phyloP scores from a whole-genome alignment of 495 filamentous ascomycete genomes.

The Penicillium flavigenum region DNA sequence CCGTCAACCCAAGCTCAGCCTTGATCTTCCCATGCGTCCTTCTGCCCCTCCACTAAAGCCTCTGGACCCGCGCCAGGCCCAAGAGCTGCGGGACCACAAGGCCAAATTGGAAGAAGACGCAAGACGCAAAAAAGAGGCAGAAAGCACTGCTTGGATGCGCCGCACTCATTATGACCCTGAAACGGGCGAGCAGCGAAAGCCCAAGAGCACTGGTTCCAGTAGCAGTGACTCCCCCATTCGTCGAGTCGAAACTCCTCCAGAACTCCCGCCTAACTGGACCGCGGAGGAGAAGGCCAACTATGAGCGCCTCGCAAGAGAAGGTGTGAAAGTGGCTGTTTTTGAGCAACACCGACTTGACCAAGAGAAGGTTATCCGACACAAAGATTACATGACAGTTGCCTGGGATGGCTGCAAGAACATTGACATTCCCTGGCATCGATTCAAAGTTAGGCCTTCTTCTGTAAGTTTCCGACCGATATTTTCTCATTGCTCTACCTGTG shows the following conservation, averaged over 20 bases:
- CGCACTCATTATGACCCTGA: neutral
- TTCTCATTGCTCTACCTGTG: neutral
- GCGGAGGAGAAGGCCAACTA: constrained; percentile 1
- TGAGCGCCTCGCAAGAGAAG: neutral
- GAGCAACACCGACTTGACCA: constrained; percentile 6
- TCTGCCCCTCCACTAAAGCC: neutral
- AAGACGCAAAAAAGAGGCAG: neutral
- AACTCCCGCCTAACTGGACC: neutral
- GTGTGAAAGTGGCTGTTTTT: neutral
- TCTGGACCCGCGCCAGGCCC: neutral
- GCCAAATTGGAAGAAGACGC: neutral
- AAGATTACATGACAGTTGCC: neutral
- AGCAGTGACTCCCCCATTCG: constrained; percentile 7
- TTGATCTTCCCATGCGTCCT: neutral
- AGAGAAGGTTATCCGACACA: neutral
- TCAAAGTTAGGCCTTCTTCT: neutral
- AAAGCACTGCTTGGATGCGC: constrained; percentile 4
- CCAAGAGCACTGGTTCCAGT: neutral
- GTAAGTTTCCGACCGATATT: constrained; percentile 33
- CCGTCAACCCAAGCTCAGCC: neutral
- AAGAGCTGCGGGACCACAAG: constrained; percentile 5
- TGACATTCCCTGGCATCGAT: constrained; percentile 12
- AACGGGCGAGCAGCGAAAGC: neutral
- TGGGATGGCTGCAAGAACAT: constrained; percentile 12
- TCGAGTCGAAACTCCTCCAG: neutral